Evolutionary conservation across 495 filamentous ascomycete species (phyloP), one percentile per base, ranked within the genome.

Genomic region (Lentithecium fluviatile): DNA sequence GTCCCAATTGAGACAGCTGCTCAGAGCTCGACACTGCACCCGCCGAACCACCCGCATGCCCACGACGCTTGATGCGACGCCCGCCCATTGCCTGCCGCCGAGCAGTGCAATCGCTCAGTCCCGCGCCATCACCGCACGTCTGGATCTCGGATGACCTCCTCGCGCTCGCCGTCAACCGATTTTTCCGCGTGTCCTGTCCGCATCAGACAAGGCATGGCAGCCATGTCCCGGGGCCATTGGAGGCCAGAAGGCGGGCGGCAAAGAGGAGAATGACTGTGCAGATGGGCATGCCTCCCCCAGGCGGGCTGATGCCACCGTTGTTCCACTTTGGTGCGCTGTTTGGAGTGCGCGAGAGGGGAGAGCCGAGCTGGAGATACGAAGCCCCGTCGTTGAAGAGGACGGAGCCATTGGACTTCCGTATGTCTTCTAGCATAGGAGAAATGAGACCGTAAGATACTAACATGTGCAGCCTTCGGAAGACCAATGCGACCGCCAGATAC

Each of bases 211-310:
- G 68, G 15, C 43, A 65, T 66, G 68, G 68, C 54, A 68, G 68
- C 62, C 59, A 70, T 58, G 65, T 70, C 42, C 68, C 68, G 24
- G 68, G 68, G 40, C 68, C 68, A 56, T 60, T 70, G 65, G 68
- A 70, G 37, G 68, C 68, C 24, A 61, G 62, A 26, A 52, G 58
- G 51, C 19, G 68, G 57, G 47, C 52, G 13, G 58, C 53, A 0
- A 62, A 58, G 45, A 58, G 68, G 17, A 51, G 55, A 19, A 68
- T 70, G 52, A 65, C 56, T 32, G 53, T 21, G 0, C 51, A 58
- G 23, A 45, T 48, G 11, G 20, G 19, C 37, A 32, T 48, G 8
- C 45, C 48, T 50, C 51, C 45, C 6, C 29, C 47, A 0, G 48
- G 38, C 13, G 58, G 20, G 17, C 19, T 34, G 20, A 17, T 40